phyloP scores from a whole-genome alignment of 208 protist genomes.

The Acanthamoeba culbertsoni region DNA sequence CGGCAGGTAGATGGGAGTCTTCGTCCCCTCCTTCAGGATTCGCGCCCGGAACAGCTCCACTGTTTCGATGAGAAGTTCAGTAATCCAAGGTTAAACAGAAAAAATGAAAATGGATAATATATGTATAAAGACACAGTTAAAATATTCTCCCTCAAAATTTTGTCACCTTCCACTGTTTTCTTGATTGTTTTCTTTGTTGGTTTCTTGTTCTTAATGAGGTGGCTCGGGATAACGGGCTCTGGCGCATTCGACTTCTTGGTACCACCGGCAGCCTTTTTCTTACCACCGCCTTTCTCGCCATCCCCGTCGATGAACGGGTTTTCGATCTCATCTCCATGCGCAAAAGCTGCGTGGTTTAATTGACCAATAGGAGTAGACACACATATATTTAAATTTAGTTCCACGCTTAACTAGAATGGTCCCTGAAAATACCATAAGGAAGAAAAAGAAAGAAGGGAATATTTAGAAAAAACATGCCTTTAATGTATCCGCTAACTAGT shows the following conservation, averaged over 20 bases:
- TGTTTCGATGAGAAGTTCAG: not conserved
- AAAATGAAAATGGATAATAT: too few relatives aligned
- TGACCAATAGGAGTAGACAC: too few relatives aligned
- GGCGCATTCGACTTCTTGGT: not conserved
- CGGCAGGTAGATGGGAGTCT: conserved; percentile 46
- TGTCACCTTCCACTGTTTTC: not conserved
- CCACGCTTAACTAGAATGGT: too few relatives aligned
- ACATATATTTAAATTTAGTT: too few relatives aligned
- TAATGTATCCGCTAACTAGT: not conserved
- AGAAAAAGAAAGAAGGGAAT: not conserved
- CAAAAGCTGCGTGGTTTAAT: not conserved
- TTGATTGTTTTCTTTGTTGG: not conserved
- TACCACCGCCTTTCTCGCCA: not conserved
- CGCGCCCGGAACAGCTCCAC: conserved; percentile 45
- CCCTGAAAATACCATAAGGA: too few relatives aligned
- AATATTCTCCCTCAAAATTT: not conserved
- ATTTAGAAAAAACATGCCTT: not conserved
- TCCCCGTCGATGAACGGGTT: not conserved
- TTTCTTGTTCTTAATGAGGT: not conserved
- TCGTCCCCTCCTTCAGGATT: not conserved
- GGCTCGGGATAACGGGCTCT: conserved; percentile 12
- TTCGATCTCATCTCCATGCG: not conserved
- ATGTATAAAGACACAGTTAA: not conserved
- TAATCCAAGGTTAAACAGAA: too few relatives aligned
- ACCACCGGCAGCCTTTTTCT: not conserved